Evolutionary conservation across 768 basidiomycete species (phyloP).

Genomic region (Russula sp.): DNA sequence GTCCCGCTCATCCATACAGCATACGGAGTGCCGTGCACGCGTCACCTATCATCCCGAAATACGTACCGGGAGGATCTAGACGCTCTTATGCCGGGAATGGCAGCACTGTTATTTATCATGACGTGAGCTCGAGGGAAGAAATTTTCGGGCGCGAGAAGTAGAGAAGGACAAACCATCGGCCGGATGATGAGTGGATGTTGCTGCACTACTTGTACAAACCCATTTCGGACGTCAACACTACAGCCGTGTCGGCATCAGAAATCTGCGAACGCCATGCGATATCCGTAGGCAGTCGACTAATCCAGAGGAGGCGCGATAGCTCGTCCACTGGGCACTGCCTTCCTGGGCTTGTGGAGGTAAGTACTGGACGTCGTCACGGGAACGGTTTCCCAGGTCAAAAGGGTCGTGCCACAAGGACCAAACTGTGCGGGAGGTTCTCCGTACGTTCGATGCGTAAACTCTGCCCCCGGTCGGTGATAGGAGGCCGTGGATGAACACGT

Average conservation of each 20-base stretch:
- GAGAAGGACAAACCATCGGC: too few relatives aligned
- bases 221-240: too few relatives aligned
- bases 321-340: constrained; percentile 6
- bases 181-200: too few relatives aligned
- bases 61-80: constrained; percentile 14
- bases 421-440: not conserved
- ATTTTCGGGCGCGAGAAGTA: too few relatives aligned
- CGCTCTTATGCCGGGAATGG: constrained; percentile 3
- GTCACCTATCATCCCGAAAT: not conserved
- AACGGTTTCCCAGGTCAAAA: not conserved
- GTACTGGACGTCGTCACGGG: not conserved
- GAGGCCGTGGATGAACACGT: constrained; percentile 4
- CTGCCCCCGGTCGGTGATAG: too few relatives aligned
- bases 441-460: constrained; percentile 1
- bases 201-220: too few relatives aligned
- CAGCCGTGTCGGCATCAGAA: too few relatives aligned
- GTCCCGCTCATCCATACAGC: constrained; percentile 1
- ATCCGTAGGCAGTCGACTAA: not conserved
- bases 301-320: constrained; percentile 2
- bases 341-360: constrained; percentile 10
- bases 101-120: constrained; percentile 5
- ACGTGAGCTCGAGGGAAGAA: too few relatives aligned
- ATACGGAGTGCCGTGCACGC: constrained; percentile 1
- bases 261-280: too few relatives aligned
- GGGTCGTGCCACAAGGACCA: too few relatives aligned